Conservation (phyloP, 2,329 filamentous ascomycete genomes). For the Hymenoscyphus linearis region DNA sequence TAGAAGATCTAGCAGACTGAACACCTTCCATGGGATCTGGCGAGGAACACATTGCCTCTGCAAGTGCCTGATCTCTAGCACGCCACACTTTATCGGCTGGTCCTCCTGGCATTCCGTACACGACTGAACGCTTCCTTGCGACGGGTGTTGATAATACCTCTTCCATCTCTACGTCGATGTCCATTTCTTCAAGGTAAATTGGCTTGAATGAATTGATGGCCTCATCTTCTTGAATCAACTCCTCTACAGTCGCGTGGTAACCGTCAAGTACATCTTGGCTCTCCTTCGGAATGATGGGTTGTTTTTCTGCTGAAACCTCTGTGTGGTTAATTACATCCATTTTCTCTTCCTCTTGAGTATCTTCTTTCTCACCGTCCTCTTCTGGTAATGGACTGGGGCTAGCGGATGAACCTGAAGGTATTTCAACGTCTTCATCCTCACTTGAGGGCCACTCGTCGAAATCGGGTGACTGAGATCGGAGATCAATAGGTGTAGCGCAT, state of each 20-base stretch:
- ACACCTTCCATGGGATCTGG: not conserved
- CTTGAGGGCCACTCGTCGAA: not conserved
- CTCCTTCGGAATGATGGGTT: not conserved
- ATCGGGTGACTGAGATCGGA: not conserved
- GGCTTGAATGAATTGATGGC: not conserved
- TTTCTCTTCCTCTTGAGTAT: not conserved
- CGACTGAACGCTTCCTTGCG: not conserved
- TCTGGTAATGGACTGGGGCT: not conserved
- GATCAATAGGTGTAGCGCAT: not conserved
- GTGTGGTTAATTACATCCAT: not conserved
- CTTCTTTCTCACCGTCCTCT: not conserved
- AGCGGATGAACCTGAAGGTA: not conserved
- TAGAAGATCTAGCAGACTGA: not conserved
- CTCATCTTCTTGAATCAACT: not conserved
- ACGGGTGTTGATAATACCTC: not conserved
- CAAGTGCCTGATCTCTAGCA: not conserved
- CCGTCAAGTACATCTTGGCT: not conserved
- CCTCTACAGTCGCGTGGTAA: not conserved
- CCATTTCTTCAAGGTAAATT: not conserved
- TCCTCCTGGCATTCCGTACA: conserved; percentile 1
- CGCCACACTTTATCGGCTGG: conserved; percentile 1
- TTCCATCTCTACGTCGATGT: not conserved
- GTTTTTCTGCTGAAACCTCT: not conserved
- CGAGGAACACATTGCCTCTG: not conserved
- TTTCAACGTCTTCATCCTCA: not conserved